A percentile compares a stretch with the other conserved stretches of the same genome.
Conservation (phyloP, 163 green algal genomes). For the Coccomyxa subellipsoidea region DNA sequence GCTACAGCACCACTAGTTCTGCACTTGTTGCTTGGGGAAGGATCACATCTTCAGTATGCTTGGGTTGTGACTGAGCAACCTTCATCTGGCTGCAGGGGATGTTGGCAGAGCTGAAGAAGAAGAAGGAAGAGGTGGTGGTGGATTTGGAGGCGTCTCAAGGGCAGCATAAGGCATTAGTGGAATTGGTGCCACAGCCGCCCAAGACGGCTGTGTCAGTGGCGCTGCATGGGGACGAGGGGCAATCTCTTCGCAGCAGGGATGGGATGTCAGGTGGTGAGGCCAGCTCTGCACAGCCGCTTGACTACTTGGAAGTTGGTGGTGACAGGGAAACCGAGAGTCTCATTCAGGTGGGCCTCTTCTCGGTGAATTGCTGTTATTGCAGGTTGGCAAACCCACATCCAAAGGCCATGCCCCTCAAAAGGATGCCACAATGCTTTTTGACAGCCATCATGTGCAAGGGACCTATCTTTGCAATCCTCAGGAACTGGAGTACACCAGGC, state of each 20-base stretch:
- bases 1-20: too few relatives aligned
- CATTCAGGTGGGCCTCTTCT: not conserved
- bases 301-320: not conserved
- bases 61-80: too few relatives aligned
- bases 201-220: not conserved
- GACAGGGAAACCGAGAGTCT: not conserved
- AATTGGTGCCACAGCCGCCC: not conserved
- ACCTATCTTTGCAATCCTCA: too few relatives aligned
- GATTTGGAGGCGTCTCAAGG: not conserved
- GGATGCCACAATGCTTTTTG: too few relatives aligned
- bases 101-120: not conserved
- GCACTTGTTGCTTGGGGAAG: too few relatives aligned
- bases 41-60: too few relatives aligned
- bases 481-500: too few relatives aligned
- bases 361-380: too few relatives aligned
- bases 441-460: too few relatives aligned
- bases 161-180: not conserved
- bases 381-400: too few relatives aligned
- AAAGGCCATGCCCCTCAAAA: too few relatives aligned
- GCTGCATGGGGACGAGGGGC: not conserved
- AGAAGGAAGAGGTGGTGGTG: not conserved
- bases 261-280: not conserved
- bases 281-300: too few relatives aligned
- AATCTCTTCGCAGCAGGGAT: not conserved
- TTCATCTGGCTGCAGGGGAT: not conserved